These are phyloP conservation scores for Paramarasmius palmivorus DNA, from an alignment of 1,284 basidiomycete species.

Conservation along the genomic window DNA sequence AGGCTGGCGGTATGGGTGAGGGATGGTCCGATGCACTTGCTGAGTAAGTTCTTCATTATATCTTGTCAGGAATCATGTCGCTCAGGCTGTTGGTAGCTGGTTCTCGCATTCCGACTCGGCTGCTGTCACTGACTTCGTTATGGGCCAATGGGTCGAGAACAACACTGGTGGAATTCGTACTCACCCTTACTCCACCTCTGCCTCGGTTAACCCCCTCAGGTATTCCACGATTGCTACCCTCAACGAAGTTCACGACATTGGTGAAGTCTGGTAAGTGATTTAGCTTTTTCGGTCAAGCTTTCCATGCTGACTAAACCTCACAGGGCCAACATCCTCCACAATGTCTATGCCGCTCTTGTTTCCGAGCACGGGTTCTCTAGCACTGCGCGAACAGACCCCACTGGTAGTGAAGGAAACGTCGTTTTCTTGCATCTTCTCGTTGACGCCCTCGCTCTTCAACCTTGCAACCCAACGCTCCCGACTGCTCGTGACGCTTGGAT, in stretches of 20 bases:
- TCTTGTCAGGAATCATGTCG: not conserved
- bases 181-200: conserved; percentile 41
- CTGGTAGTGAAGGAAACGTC: conserved; percentile 43
- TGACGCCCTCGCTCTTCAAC: conserved; percentile 47
- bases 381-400: conserved; percentile 39
- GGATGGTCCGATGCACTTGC: conserved; percentile 58
- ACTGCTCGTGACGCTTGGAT: conserved; percentile 52
- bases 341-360: conserved; percentile 50
- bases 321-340: conserved; percentile 55
- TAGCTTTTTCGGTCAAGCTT: conserved; percentile 21
- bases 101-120: conserved; percentile 31
- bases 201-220: conserved; percentile 36
- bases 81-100: conserved; percentile 28
- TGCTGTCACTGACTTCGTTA: conserved; percentile 36
- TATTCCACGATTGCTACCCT: conserved; percentile 37
- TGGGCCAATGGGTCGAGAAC: conserved; percentile 38
- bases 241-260: conserved; percentile 37
- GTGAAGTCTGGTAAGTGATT: conserved; percentile 1
- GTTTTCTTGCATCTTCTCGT: conserved; percentile 50
- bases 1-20: conserved; percentile 54
- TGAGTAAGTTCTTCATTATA: conserved; percentile 31
- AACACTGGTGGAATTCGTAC: conserved; percentile 33
- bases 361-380: conserved; percentile 39
- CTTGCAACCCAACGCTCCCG: conserved; percentile 47
- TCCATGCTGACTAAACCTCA: conserved; percentile 29